These are phyloP conservation scores for Dryas alaskensis DNA, from an alignment of 306 rosid species.

Conservation along the genomic window DNA sequence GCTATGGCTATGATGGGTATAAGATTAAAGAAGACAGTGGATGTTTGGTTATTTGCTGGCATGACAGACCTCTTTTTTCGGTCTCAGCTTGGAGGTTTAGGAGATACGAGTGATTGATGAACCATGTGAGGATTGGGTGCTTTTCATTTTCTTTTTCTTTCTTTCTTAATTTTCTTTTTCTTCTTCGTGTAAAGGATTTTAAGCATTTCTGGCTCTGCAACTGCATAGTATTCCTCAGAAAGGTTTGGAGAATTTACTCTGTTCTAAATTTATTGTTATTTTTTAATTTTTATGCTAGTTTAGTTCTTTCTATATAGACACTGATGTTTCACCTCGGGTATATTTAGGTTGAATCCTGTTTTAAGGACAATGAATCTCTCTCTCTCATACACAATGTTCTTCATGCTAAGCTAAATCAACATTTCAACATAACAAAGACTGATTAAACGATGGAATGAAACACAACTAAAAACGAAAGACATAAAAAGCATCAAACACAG, in stretches of 20 bases:
- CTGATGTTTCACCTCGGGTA: slow-evolving; percentile 8
- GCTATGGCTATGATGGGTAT: slow-evolving; percentile 50
- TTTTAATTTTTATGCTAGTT: background rate
- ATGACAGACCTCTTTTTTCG: slow-evolving; percentile 56
- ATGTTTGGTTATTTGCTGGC: slow-evolving; percentile 59
- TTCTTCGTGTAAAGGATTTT: slow-evolving; percentile 31
- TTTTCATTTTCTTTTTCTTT: slow-evolving; percentile 1
- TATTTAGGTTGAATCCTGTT: background rate
- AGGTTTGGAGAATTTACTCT: slow-evolving; percentile 6
- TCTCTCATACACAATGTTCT: background rate
- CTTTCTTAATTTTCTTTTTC: slow-evolving; percentile 12
- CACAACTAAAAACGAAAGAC: too few species aligned
- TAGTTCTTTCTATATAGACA: background rate
- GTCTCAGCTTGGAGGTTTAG: slow-evolving; percentile 67
- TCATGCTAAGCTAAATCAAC: background rate
- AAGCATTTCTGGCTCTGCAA: slow-evolving; percentile 8
- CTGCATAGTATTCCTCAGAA: slow-evolving; percentile 19
- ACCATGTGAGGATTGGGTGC: slow-evolving; percentile 12
- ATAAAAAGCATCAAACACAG: background rate
- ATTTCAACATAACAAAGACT: background rate
- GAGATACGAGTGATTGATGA: slow-evolving; percentile 33
- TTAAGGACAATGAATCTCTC: background rate
- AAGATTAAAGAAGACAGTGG: slow-evolving; percentile 50
- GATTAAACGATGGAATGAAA: background rate
- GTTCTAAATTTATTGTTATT: background rate